phyloP scores from a whole-genome alignment of 2,329 filamentous ascomycete species.

The Ceratocystis papillata region DNA sequence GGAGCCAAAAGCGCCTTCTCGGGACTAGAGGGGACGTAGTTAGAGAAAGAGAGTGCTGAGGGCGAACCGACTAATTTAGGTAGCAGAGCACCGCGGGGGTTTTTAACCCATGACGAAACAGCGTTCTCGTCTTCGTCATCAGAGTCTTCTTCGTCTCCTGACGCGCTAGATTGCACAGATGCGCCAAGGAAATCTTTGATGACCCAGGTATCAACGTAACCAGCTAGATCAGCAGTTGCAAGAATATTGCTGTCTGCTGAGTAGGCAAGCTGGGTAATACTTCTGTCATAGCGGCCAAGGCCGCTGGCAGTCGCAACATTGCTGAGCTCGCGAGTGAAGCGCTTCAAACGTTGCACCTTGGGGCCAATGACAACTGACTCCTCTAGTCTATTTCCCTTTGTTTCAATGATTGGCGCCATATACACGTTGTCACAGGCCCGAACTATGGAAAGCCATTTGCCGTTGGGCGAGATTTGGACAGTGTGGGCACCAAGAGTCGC shows the following conservation, averaged over 20 bases:
- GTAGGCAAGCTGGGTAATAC: constrained; percentile 64
- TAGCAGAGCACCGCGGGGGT: constrained; percentile 57
- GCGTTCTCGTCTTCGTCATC: constrained; percentile 34
- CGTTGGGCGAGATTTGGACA: constrained; percentile 58
- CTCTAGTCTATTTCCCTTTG: constrained; percentile 20
- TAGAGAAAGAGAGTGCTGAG: constrained; percentile 57
- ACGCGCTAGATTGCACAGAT: constrained; percentile 29
- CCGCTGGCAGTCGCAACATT: constrained; percentile 51
- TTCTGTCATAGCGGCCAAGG: constrained; percentile 64
- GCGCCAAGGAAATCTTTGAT: constrained; percentile 40
- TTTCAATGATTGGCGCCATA: constrained; percentile 38
- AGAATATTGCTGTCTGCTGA: constrained; percentile 70
- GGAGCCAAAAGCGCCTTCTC: constrained; percentile 26
- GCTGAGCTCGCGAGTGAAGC: constrained; percentile 44
- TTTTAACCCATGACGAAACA: constrained; percentile 56
- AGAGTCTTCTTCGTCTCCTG: constrained; percentile 31
- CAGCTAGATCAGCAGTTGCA: constrained; percentile 68
- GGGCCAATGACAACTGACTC: constrained; percentile 27
- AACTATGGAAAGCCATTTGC: constrained; percentile 56
- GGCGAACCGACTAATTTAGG: constrained; percentile 57
- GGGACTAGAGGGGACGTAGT: constrained; percentile 34
- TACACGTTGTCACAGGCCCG: constrained; percentile 50
- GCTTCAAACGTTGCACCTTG: constrained; percentile 40
- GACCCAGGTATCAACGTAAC: constrained; percentile 79
- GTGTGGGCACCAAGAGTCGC: constrained; percentile 54